Conservation (phyloP, 768 basidiomycete species). For the Suillus luteus region DNA sequence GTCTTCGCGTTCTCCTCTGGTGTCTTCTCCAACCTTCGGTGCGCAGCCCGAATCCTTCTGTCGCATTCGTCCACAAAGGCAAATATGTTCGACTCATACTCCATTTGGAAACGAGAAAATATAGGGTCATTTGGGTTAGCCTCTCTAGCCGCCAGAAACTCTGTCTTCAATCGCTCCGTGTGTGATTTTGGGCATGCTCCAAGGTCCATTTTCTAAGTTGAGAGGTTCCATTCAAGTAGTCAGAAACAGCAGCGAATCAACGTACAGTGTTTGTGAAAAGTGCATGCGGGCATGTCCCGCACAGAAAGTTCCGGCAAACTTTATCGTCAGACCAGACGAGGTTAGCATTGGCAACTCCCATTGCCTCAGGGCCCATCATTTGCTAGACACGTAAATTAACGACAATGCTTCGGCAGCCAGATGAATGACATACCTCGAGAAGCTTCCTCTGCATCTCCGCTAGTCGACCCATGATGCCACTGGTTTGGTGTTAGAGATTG, state of each 20-base stretch:
- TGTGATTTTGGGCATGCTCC: constrained; percentile 98
- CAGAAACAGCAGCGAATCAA: constrained; percentile 14
- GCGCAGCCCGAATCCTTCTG: constrained; percentile 90
- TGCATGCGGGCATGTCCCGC: constrained; percentile 97
- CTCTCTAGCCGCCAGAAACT: constrained; percentile 81
- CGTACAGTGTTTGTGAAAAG: constrained; percentile 97
- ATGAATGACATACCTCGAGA: constrained; percentile 56
- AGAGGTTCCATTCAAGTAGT: background rate
- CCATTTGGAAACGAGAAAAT: constrained; percentile 86
- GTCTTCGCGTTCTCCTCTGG: constrained; percentile 99
- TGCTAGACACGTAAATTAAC: constrained; percentile 53
- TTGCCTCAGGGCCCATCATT: constrained; percentile 99
- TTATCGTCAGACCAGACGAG: constrained; percentile 94
- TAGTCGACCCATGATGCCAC: constrained; percentile 79
- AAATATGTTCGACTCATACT: constrained; percentile 95
- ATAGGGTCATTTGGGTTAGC: constrained; percentile 77
- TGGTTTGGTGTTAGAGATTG: constrained; percentile 7
- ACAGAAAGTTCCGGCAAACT: constrained; percentile 97
- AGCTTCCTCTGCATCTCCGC: constrained; percentile 99
- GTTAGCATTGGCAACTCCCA: constrained; percentile 94
- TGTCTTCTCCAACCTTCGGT: constrained; percentile 96
- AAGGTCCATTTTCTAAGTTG: constrained; percentile 90
- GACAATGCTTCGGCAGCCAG: constrained; percentile 3
- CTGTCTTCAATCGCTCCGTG: constrained; percentile 89
- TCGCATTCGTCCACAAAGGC: constrained; percentile 98